phyloP scores from a whole-genome alignment of 768 basidiomycete genomes.

The Panus rudis region DNA sequence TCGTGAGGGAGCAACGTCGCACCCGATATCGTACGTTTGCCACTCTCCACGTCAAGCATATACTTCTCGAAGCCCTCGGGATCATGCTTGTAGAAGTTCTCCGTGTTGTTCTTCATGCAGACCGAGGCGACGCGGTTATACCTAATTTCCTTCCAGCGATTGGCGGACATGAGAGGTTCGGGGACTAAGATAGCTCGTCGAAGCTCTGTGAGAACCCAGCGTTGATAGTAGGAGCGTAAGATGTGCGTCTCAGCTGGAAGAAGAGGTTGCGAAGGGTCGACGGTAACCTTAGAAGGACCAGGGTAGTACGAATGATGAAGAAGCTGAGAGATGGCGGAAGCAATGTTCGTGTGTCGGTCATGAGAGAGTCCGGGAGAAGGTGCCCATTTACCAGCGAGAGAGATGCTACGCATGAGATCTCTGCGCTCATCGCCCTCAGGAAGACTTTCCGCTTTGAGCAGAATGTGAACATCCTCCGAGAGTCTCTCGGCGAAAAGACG shows the following conservation, averaged over 20 bases:
- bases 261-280: conserved; percentile 22
- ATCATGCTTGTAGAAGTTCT: conserved; percentile 52
- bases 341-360: conserved; percentile 57
- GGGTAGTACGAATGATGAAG: conserved; percentile 34
- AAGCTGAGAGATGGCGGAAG: conserved; percentile 53
- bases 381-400: conserved; percentile 66
- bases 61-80: conserved; percentile 50
- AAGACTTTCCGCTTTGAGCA: conserved; percentile 31
- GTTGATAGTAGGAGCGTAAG: conserved; percentile 52
- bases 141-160: conserved; percentile 48
- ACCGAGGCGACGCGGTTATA: conserved; percentile 55
- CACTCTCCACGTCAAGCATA: conserved; percentile 47
- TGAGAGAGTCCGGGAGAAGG: conserved; percentile 53
- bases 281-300: conserved; percentile 3
- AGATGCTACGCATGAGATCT: conserved; percentile 35
- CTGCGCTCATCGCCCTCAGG: conserved; percentile 20
- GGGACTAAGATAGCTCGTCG: conserved; percentile 39
- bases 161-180: conserved; percentile 57
- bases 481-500: conserved; percentile 53
- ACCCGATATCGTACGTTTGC: conserved; percentile 52
- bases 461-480: conserved; percentile 36
- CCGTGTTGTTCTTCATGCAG: conserved; percentile 55
- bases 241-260: conserved; percentile 31
- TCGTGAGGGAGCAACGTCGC: conserved; percentile 63
- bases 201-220: conserved; percentile 52